A percentile compares a stretch with the other conserved stretches of the same genome.
These are phyloP conservation scores for Fagopyrum esculentum DNA, from an alignment of 148 eudicot species.

Conservation along the genomic window DNA sequence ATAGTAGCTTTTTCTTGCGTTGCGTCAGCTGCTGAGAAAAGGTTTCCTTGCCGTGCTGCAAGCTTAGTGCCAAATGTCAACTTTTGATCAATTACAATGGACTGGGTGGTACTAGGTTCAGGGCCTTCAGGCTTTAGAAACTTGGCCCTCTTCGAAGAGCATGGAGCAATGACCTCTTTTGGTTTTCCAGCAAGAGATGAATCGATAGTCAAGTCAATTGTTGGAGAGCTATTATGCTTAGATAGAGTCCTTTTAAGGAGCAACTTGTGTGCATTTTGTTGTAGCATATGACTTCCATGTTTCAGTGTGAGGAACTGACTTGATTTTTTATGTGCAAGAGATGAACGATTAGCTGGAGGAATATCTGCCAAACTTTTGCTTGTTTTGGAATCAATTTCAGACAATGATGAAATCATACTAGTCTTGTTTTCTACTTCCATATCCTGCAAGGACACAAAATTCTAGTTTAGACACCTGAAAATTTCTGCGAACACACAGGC, in stretches of 20 bases:
- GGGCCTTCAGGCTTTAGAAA: conserved; percentile 9
- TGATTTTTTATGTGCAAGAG: conserved; percentile 32
- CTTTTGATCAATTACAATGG: conserved; percentile 16
- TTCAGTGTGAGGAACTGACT: conserved; percentile 24
- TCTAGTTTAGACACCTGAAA: conserved; percentile 1
- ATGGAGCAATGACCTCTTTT: conserved; percentile 20
- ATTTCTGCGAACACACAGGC: background rate
- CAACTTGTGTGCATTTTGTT: conserved; percentile 22
- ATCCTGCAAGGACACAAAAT: conserved; percentile 28
- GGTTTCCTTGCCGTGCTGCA: conserved; percentile 15
- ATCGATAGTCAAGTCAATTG: conserved; percentile 31
- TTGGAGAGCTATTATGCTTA: conserved; percentile 18
- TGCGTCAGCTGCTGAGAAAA: conserved; percentile 8
- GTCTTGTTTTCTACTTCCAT: conserved; percentile 24
- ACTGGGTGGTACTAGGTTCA: conserved; percentile 26
- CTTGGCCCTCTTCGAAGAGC: conserved; percentile 54
- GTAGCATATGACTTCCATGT: conserved; percentile 23
- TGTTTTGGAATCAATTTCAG: conserved; percentile 25
- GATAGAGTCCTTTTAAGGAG: conserved; percentile 22
- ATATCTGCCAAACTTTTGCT: conserved; percentile 31
- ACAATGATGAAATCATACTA: conserved; percentile 26
- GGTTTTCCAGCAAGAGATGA: conserved; percentile 20
- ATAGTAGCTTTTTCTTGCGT: conserved; percentile 18
- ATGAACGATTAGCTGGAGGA: conserved; percentile 81
- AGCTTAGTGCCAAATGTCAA: conserved; percentile 13